Conservation (phyloP, 352 stramenopile species). For the Labyrinthula sp. region DNA sequence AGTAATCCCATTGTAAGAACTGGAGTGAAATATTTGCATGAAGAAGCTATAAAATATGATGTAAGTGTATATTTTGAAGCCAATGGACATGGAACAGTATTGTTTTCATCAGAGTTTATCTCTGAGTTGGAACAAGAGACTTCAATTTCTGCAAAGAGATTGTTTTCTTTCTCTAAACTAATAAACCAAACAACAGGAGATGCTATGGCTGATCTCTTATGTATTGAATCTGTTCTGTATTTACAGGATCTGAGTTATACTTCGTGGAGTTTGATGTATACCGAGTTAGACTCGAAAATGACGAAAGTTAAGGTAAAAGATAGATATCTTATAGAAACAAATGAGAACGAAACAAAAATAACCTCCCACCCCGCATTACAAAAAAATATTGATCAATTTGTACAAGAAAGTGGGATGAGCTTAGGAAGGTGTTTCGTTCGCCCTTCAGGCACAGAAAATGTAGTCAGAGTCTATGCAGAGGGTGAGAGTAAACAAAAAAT, state of each 20-base stretch:
- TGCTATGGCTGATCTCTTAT: conserved; percentile 81
- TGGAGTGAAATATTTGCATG: conserved; percentile 91
- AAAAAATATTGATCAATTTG: conserved; percentile 32
- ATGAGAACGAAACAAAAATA: conserved; percentile 47
- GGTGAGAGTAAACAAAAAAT: too few species aligned
- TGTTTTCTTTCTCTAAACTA: conserved; percentile 59
- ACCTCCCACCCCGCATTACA: conserved; percentile 32
- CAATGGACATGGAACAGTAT: conserved; percentile 93
- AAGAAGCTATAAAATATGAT: conserved; percentile 77
- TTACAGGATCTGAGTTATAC: conserved; percentile 60
- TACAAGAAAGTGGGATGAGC: conserved; percentile 24
- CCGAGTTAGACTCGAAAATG: conserved; percentile 61
- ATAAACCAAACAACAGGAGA: conserved; percentile 92
- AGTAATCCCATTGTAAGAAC: conserved; percentile 73
- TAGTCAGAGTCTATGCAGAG: conserved; percentile 92
- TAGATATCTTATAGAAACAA: conserved; percentile 43
- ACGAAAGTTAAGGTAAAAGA: conserved; percentile 49
- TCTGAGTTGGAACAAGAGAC: neutral
- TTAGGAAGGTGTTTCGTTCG: conserved; percentile 65
- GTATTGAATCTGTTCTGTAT: conserved; percentile 76
- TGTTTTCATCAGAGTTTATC: conserved; percentile 62
- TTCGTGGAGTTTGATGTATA: conserved; percentile 77
- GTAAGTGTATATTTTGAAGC: conserved; percentile 97
- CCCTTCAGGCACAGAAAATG: conserved; percentile 88
- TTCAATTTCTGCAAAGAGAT: conserved; percentile 44